Conservation (phyloP, 2,329 filamentous ascomycete species). For the Verticillium nubilum region DNA sequence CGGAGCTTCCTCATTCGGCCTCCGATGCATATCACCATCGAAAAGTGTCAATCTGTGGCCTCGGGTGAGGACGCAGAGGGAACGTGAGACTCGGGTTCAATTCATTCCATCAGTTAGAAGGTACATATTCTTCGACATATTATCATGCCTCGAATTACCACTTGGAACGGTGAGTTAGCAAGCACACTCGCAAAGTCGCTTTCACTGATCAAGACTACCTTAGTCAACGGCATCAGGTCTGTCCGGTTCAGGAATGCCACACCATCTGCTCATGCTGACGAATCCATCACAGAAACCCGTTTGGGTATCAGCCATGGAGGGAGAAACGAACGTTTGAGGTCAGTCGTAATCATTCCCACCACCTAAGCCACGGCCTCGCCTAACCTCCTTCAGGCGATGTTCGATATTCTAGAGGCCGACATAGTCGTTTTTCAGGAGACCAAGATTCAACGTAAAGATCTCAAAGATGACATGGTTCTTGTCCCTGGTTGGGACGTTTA, state of each 20-base stretch:
- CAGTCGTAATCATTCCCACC: constrained; percentile 6
- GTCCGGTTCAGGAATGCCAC: constrained; percentile 1
- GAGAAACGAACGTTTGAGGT: constrained; percentile 66
- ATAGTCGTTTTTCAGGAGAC: constrained; percentile 94
- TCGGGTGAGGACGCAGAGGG: neutral
- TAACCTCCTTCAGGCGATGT: constrained; percentile 64
- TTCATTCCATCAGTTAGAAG: neutral
- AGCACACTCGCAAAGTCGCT: neutral
- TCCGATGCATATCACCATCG: neutral
- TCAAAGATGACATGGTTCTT: constrained; percentile 92
- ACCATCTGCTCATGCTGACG: neutral
- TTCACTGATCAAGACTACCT: constrained; percentile 17
- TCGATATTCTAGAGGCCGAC: constrained; percentile 85
- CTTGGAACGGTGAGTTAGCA: constrained; percentile 67
- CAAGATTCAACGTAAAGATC: constrained; percentile 90
- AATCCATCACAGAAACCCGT: constrained; percentile 58
- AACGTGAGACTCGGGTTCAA: neutral
- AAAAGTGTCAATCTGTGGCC: neutral
- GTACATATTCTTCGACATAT: neutral
- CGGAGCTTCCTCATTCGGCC: neutral
- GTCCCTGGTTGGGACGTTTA: constrained; percentile 94
- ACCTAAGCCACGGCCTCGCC: neutral
- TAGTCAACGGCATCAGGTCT: constrained; percentile 79
- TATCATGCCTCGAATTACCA: constrained; percentile 71
- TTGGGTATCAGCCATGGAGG: constrained; percentile 79